Evolutionary conservation across 305 asterid species (phyloP).

Genomic region (Fraxinus dipetala): DNA sequence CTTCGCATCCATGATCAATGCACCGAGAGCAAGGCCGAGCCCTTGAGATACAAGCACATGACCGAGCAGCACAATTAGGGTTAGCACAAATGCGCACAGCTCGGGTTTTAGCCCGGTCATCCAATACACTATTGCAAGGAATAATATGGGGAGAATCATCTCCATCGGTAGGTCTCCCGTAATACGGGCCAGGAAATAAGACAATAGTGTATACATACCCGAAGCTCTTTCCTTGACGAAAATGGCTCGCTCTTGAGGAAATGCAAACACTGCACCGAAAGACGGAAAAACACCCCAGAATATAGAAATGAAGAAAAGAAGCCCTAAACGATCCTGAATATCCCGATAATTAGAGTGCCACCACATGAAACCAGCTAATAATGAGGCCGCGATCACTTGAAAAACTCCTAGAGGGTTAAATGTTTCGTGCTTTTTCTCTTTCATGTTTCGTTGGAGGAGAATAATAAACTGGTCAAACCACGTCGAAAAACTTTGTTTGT

Average conservation of each 20-base stretch:
- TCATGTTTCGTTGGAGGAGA: slow-evolving; percentile 43
- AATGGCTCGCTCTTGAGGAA: slow-evolving; percentile 46
- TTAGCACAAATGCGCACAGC: slow-evolving; percentile 27
- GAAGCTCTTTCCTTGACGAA: slow-evolving; percentile 49
- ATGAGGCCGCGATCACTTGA: slow-evolving; percentile 41
- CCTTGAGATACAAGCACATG: slow-evolving; percentile 52
- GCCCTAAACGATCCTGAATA: slow-evolving; percentile 45
- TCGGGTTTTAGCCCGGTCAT: slow-evolving; percentile 48
- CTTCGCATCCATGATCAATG: slow-evolving; percentile 52
- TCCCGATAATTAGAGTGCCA: slow-evolving; percentile 44
- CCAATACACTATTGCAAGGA: slow-evolving; percentile 42
- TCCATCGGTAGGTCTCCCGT: slow-evolving; percentile 51
- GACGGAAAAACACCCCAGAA: slow-evolving; percentile 55
- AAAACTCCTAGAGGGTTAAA: slow-evolving; percentile 38
- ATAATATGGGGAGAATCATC: slow-evolving; percentile 46
- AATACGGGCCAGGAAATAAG: slow-evolving; percentile 48
- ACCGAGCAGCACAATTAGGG: slow-evolving; percentile 33
- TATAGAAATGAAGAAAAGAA: slow-evolving; percentile 45
- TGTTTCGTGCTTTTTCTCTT: slow-evolving; percentile 42
- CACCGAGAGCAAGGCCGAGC: slow-evolving; percentile 48
- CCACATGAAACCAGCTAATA: slow-evolving; percentile 48
- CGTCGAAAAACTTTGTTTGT: slow-evolving; percentile 17
- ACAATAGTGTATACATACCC: slow-evolving; percentile 46
- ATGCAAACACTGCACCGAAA: slow-evolving; percentile 34
- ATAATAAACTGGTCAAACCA: slow-evolving; percentile 48